Evolutionary conservation across 2,329 filamentous ascomycete species (phyloP).

Genomic region (Ampelomyces quisqualis): DNA sequence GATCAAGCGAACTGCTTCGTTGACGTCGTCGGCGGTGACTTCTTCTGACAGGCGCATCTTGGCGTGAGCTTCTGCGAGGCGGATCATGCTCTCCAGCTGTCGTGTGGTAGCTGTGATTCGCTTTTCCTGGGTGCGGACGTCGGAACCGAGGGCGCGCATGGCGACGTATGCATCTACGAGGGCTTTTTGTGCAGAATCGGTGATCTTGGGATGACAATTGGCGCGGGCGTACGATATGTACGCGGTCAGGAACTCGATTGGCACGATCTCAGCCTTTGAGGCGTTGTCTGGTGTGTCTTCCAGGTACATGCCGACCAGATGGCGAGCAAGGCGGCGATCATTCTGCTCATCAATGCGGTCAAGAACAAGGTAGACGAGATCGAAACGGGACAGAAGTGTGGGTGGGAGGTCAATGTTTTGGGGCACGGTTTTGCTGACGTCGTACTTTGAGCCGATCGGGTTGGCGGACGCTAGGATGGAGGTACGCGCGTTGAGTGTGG

Average conservation of each 20-base stretch:
- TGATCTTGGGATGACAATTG: slow-evolving; percentile 80
- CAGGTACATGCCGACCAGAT: slow-evolving; percentile 93
- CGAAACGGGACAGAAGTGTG: slow-evolving; percentile 91
- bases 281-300: slow-evolving; percentile 92
- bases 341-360: slow-evolving; percentile 89
- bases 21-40: slow-evolving; percentile 80
- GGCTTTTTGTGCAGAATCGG: slow-evolving; percentile 75
- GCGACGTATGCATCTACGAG: slow-evolving; percentile 86
- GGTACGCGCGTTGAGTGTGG: slow-evolving; percentile 90
- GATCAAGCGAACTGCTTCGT: slow-evolving; percentile 89
- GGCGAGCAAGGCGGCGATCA: slow-evolving; percentile 85
- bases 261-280: slow-evolving; percentile 70
- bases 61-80: slow-evolving; percentile 90
- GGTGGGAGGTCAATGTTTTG: slow-evolving; percentile 98
- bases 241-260: slow-evolving; percentile 90
- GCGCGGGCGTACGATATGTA: slow-evolving; percentile 96
- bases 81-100: slow-evolving; percentile 98
- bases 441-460: slow-evolving; percentile 96
- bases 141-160: slow-evolving; percentile 84
- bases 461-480: slow-evolving; percentile 97
- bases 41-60: slow-evolving; percentile 85
- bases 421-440: slow-evolving; percentile 89
- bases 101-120: slow-evolving; percentile 96
- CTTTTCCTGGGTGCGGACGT: slow-evolving; percentile 77
- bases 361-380: slow-evolving; percentile 93